A percentile compares a stretch with the other conserved stretches of the same genome.
These are phyloP conservation scores for Nitzschia palea DNA, from an alignment of 108 stramenopile genomes.

Conservation along the genomic window DNA sequence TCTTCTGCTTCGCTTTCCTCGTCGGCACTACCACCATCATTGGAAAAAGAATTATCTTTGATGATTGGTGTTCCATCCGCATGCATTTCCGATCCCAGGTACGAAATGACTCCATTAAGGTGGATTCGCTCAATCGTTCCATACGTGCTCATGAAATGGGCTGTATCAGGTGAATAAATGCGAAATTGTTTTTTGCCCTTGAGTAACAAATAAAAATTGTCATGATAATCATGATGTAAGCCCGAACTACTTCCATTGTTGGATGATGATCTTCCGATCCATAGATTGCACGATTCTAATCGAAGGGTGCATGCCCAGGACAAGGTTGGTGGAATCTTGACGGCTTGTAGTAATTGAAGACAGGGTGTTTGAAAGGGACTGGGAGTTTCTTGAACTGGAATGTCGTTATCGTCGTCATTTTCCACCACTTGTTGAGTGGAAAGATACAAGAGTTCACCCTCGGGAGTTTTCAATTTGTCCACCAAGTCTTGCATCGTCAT, in stretches of 20 bases:
- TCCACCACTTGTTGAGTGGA: conserved; percentile 17
- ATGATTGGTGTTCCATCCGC: conserved; percentile 46
- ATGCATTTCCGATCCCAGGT: conserved; percentile 17
- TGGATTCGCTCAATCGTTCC: conserved; percentile 78
- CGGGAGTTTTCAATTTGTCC: conserved; percentile 27
- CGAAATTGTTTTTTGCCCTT: conserved; percentile 87
- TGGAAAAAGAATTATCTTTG: neutral
- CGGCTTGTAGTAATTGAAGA: conserved; percentile 15
- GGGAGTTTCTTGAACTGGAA: neutral
- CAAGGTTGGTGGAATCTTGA: conserved; percentile 12
- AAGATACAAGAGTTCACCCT: conserved; percentile 28
- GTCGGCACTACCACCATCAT: conserved; percentile 36
- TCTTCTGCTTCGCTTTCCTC: conserved; percentile 33
- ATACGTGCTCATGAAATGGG: conserved; percentile 59
- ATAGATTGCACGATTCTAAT: conserved; percentile 66
- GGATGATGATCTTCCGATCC: conserved; percentile 84
- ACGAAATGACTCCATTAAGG: conserved; percentile 90
- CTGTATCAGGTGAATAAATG: conserved; percentile 64
- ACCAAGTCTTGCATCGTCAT: conserved; percentile 37
- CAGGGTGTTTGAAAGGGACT: conserved; percentile 21
- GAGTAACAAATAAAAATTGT: conserved; percentile 94
- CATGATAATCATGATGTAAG: conserved; percentile 99
- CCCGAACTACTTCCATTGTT: conserved; percentile 55
- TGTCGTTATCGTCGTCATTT: conserved; percentile 8
- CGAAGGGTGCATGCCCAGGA: conserved; percentile 8